Conservation (phyloP, 192 early-diverging fungal genomes). For the Coemansia sp. region DNA sequence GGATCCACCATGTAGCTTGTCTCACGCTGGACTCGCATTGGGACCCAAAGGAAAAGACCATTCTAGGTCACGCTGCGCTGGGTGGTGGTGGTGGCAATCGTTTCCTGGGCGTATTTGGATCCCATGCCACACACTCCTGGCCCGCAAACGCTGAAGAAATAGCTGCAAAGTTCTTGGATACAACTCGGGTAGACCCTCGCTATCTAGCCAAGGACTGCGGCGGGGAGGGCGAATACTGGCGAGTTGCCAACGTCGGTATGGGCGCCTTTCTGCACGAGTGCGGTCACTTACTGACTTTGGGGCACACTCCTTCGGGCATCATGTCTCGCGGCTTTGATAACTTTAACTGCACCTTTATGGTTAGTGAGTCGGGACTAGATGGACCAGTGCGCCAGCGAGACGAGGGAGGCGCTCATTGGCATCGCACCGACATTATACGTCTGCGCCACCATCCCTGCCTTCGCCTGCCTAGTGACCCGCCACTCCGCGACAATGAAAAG, state of each 20-base stretch:
- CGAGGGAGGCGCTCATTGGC: conserved; percentile 68
- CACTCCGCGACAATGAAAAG: conserved; percentile 29
- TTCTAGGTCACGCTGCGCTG: conserved; percentile 63
- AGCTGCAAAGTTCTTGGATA: conserved; percentile 56
- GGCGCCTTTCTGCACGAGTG: conserved; percentile 74
- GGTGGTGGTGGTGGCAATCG: conserved; percentile 58
- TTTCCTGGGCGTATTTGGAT: conserved; percentile 67
- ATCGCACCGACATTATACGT: conserved; percentile 59
- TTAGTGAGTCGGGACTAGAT: conserved; percentile 51
- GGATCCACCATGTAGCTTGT: conserved; percentile 53
- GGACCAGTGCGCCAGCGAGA: conserved; percentile 54
- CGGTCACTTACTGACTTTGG: conserved; percentile 62
- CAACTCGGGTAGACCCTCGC: conserved; percentile 57
- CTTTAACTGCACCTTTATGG: conserved; percentile 66
- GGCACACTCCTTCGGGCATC: conserved; percentile 60
- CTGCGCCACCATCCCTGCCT: conserved; percentile 61
- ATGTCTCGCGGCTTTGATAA: conserved; percentile 68
- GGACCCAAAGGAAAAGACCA: conserved; percentile 52
- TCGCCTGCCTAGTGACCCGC: conserved; percentile 54
- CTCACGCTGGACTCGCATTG: conserved; percentile 62
- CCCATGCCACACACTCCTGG: conserved; percentile 64
- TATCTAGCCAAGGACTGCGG: conserved; percentile 60
- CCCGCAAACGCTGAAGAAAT: conserved; percentile 62
- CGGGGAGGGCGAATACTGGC: conserved; percentile 63
- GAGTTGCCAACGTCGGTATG: conserved; percentile 64